Evolutionary conservation across 208 protist species (phyloP).

Genomic region (Trypanosoma avium): DNA sequence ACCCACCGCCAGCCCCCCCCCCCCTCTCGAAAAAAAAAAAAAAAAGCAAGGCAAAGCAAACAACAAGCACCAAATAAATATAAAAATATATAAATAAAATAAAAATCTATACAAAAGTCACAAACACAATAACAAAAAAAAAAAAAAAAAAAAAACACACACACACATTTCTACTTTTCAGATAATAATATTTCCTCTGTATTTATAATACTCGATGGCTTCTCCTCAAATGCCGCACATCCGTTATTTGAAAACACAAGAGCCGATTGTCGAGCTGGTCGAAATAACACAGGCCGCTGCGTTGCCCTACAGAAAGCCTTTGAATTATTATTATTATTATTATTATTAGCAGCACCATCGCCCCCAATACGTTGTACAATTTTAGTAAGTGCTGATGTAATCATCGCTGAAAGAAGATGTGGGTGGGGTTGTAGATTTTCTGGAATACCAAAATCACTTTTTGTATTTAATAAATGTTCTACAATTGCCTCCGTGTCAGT

Average conservation of each 20-base stretch:
- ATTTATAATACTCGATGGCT: no score
- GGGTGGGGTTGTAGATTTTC: constrained; percentile 30
- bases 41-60: no score
- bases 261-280: constrained; percentile 38
- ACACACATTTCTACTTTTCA: neutral
- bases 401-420: constrained; percentile 42
- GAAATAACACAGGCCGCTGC: constrained; percentile 13
- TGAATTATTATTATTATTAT: neutral
- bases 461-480: constrained; percentile 26
- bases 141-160: constrained; percentile 10
- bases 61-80: constrained; percentile 5
- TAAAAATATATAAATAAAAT: constrained; percentile 24
- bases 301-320: constrained; percentile 31
- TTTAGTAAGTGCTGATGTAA: constrained; percentile 46
- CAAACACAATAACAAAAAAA: no score
- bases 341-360: no score
- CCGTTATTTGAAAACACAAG: constrained; percentile 61
- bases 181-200: no score
- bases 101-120: neutral
- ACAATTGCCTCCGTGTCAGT: constrained; percentile 40
- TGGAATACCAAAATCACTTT: constrained; percentile 75
- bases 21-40: constrained; percentile 28
- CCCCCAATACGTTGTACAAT: constrained; percentile 46
- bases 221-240: no score
- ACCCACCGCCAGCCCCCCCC: no score